Evolutionary conservation across 73 alveolate genomes (phyloP).

Genomic region (Blepharisma japonicum): DNA sequence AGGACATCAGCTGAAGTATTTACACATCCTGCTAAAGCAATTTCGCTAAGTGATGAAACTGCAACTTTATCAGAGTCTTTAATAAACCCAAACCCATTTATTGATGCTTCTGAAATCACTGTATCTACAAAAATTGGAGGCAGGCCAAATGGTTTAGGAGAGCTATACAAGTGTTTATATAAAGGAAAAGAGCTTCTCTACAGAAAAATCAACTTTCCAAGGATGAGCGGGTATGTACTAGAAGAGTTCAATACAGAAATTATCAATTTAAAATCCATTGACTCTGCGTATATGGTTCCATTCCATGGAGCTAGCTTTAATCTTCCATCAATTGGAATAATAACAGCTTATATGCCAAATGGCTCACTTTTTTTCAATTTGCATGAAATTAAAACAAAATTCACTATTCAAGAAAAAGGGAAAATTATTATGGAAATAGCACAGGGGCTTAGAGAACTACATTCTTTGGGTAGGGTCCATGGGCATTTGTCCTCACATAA

Average conservation of each 20-base stretch:
- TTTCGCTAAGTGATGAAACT: background rate
- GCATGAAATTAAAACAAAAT: background rate
- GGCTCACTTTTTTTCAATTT: background rate
- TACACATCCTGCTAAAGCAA: background rate
- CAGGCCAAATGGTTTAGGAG: slow-evolving; percentile 18
- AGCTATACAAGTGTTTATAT: background rate
- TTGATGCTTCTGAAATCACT: background rate
- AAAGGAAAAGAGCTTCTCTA: background rate
- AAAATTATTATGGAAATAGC: background rate
- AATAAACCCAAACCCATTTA: background rate
- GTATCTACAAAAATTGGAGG: background rate
- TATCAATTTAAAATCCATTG: background rate
- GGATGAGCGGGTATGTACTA: background rate
- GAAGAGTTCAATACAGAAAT: slow-evolving; percentile 11
- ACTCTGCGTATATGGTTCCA: background rate
- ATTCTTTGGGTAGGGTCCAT: background rate
- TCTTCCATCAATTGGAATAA: slow-evolving; percentile 1
- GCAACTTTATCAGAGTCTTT: background rate
- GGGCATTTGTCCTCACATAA: slow-evolving; percentile 27
- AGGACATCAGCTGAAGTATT: background rate
- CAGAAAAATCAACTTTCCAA: background rate
- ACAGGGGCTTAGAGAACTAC: background rate
- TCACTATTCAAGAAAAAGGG: background rate
- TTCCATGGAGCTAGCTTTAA: background rate
- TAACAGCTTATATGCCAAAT: background rate